phyloP scores from a whole-genome alignment of 1,284 basidiomycete species.

The Fomitopsis pinicola region DNA sequence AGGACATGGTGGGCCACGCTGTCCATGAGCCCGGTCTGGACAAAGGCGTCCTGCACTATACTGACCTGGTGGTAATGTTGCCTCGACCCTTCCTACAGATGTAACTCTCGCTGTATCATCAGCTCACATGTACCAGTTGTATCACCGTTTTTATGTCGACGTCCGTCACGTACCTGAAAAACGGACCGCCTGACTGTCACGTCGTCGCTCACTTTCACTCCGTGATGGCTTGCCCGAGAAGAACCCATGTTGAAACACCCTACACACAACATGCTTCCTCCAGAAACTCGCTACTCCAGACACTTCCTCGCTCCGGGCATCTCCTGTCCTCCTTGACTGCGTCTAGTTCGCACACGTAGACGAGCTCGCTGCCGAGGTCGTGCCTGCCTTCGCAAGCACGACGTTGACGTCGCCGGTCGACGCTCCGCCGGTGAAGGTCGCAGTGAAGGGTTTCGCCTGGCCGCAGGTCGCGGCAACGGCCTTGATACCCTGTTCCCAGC shows the following conservation, averaged over 20 bases:
- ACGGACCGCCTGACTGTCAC: too few species aligned
- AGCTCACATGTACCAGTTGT: too few species aligned
- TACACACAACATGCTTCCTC: neutral
- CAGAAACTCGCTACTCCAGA: neutral
- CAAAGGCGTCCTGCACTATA: too few species aligned
- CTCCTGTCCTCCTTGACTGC: neutral
- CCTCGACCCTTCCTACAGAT: too few species aligned
- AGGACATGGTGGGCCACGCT: neutral
- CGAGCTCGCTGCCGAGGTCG: neutral
- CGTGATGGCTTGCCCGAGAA: neutral
- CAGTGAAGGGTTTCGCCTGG: constrained; percentile 27
- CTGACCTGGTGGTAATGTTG: too few species aligned
- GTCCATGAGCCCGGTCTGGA: too few species aligned
- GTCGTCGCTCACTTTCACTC: too few species aligned
- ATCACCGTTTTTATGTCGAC: too few species aligned
- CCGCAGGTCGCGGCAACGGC: constrained; percentile 27
- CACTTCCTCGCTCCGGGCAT: neutral
- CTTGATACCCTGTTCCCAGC: constrained; percentile 32
- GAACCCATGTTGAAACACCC: neutral
- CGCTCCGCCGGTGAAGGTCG: constrained; percentile 26
- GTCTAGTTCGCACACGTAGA: neutral
- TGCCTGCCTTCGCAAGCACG: neutral
- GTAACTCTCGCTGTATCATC: too few species aligned
- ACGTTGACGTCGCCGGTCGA: constrained; percentile 26
- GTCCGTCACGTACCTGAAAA: too few species aligned